phyloP scores from a whole-genome alignment of 768 basidiomycete species.

The Artomyces pyxidatus region DNA sequence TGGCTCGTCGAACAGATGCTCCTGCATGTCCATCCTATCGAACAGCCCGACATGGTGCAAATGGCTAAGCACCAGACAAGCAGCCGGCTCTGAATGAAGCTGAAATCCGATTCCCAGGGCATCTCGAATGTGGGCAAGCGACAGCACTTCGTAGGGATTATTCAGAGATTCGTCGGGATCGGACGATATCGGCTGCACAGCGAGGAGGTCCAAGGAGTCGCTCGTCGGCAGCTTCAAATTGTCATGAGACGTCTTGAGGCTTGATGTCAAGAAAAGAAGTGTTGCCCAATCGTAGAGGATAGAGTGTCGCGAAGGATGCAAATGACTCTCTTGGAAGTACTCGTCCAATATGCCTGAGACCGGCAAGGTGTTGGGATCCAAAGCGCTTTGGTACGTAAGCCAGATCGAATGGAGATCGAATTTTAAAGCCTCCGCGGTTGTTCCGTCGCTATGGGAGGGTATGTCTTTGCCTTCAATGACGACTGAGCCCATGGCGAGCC shows the following conservation, averaged over 20 bases:
- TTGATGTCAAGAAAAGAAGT: conserved; percentile 52
- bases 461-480: conserved; percentile 34
- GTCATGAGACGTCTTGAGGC: conserved; percentile 35
- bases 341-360: conserved; percentile 42
- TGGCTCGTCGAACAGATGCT: conserved; percentile 29
- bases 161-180: conserved; percentile 22
- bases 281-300: conserved; percentile 64
- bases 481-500: conserved; percentile 57
- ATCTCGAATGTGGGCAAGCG: conserved; percentile 52
- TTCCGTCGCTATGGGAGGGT: not conserved
- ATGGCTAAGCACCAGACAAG: conserved; percentile 47
- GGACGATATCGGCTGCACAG: conserved; percentile 27
- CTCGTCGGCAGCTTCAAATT: conserved; percentile 3
- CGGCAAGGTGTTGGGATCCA: conserved; percentile 33
- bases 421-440: conserved; percentile 3
- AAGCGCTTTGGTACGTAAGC: conserved; percentile 45
- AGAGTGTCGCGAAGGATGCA: conserved; percentile 32
- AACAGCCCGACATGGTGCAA: conserved; percentile 58
- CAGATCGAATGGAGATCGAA: conserved; percentile 26
- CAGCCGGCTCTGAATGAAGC: conserved; percentile 44
- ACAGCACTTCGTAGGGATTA: conserved; percentile 49
- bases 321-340: conserved; percentile 43
- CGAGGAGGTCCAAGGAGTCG: conserved; percentile 38
- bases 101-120: conserved; percentile 52
- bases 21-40: conserved; percentile 33